phyloP scores from a whole-genome alignment of 805 yeast species.

The Monosporozyma aquatica region DNA sequence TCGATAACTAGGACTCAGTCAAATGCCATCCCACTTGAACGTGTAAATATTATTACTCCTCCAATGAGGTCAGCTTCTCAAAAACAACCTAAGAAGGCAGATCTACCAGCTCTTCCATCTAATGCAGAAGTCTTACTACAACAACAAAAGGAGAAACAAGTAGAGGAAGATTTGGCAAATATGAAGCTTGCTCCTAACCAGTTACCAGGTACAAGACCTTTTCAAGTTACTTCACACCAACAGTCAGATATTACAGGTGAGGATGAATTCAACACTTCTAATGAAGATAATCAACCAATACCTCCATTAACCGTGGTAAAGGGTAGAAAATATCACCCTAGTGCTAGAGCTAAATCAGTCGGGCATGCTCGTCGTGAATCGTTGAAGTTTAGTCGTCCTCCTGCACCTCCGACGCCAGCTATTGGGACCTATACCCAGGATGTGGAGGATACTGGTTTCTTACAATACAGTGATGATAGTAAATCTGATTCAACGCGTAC shows the following conservation, averaged over 20 bases:
- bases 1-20: conserved; percentile 26
- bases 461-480: conserved; percentile 38
- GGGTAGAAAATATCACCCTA: conserved; percentile 50
- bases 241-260: background rate
- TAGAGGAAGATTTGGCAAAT: conserved; percentile 16
- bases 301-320: conserved; percentile 19
- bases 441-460: conserved; percentile 37
- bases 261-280: conserved; percentile 5
- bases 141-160: conserved; percentile 23
- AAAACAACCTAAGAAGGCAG: conserved; percentile 17
- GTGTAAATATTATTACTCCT: conserved; percentile 7
- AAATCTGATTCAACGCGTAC: conserved; percentile 43
- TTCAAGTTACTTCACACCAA: background rate
- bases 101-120: conserved; percentile 29
- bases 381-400: conserved; percentile 31
- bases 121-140: conserved; percentile 29
- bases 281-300: conserved; percentile 13
- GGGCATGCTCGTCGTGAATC: conserved; percentile 60
- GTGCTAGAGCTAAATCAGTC: conserved; percentile 80
- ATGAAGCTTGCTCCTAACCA: conserved; percentile 4
- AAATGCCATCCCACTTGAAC: conserved; percentile 12
- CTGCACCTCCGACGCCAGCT: conserved; percentile 27
- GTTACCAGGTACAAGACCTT: background rate
- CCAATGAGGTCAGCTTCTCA: conserved; percentile 25
- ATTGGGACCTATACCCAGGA: conserved; percentile 23